A percentile compares a stretch with the other conserved stretches of the same genome.
phyloP scores from a whole-genome alignment of 2,329 filamentous ascomycete genomes.

The Cordyceps fumosorosea region DNA sequence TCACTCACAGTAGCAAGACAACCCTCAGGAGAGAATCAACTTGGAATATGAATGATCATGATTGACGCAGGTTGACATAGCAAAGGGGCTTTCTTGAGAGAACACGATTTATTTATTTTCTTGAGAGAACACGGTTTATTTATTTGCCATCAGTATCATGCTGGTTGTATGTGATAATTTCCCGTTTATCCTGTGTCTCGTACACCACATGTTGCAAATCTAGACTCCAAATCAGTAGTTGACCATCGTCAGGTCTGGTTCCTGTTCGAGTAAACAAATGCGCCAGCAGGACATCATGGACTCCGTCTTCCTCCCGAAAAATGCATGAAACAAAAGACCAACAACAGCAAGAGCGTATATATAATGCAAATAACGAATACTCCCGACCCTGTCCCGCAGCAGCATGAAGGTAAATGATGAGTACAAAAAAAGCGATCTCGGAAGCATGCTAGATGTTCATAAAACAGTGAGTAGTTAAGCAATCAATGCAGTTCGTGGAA shows the following conservation, averaged over 20 bases:
- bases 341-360: neutral
- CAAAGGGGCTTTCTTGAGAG: neutral
- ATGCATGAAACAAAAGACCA: neutral
- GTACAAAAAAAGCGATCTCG: neutral
- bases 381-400: neutral
- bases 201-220: neutral
- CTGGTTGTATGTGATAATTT: neutral
- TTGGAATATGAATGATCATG: neutral
- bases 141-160: conserved; percentile 1
- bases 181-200: neutral
- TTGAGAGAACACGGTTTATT: neutral
- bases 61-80: neutral
- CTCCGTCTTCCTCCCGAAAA: neutral
- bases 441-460: conserved; percentile 2
- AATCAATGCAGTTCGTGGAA: neutral
- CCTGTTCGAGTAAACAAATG: neutral
- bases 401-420: neutral
- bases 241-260: neutral
- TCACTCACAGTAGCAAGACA: neutral
- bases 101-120: neutral
- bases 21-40: neutral
- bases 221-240: neutral
- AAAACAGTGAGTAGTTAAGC: neutral
- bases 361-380: neutral
- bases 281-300: neutral